These are phyloP conservation scores for Dichotomopilus funicola DNA, from an alignment of 2,329 filamentous ascomycete genomes.

Conservation along the genomic window DNA sequence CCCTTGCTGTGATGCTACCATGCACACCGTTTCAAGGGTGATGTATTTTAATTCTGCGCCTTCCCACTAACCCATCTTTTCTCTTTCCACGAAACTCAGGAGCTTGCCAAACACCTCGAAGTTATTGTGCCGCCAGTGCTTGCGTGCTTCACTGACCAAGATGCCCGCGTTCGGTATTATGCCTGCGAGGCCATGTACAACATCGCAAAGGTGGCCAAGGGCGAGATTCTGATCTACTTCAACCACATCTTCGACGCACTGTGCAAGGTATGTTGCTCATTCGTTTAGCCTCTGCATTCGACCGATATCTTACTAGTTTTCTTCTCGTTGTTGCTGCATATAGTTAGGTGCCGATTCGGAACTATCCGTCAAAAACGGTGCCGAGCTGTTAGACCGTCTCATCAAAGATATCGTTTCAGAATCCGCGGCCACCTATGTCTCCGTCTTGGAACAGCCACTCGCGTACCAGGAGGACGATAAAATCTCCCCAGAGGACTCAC, in stretches of 20 bases:
- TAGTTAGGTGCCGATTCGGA: constrained; percentile 94
- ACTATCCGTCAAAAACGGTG: constrained; percentile 94
- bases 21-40: background rate
- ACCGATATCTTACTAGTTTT: constrained; percentile 7
- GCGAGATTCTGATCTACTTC: constrained; percentile 94
- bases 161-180: constrained; percentile 95
- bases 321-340: background rate
- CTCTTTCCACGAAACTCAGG: constrained; percentile 44
- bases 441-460: constrained; percentile 63
- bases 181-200: constrained; percentile 99
- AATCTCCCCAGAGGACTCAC: constrained; percentile 37
- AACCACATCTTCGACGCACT: constrained; percentile 97
- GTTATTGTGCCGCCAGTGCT: constrained; percentile 94
- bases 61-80: constrained; percentile 10
- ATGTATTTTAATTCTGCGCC: background rate
- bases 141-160: constrained; percentile 95
- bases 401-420: constrained; percentile 96
- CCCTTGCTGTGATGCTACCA: background rate
- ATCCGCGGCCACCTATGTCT: constrained; percentile 90
- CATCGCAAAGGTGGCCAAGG: constrained; percentile 97
- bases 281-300: background rate
- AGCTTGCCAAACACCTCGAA: constrained; percentile 84
- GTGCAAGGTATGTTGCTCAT: constrained; percentile 64
- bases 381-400: constrained; percentile 86
- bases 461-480: constrained; percentile 40